Evolutionary conservation across 192 early-diverging fungal species (phyloP), one percentile per base, ranked within the genome.

Genomic region (Linnemannia exigua): DNA sequence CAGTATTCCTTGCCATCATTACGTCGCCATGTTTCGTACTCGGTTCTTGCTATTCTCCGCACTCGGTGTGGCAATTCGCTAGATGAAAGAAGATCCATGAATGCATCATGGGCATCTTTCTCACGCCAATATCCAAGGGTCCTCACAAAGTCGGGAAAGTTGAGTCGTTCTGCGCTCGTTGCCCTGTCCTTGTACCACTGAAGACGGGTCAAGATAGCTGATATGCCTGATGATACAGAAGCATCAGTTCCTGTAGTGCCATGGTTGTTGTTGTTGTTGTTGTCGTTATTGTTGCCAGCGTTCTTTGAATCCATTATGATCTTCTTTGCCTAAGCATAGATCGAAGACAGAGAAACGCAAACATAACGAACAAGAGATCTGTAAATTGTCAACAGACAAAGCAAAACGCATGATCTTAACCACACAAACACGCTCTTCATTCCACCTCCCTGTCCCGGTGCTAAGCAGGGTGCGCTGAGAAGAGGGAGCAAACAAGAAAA

Each of bases 1-100:
- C 75, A 77, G 48, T 67, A 77, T 46, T 77, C 75, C 54, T 66
- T 77, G 67, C 75, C 75, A 77, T 77, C 67, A 46, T 77, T 77
- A 28, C 63, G 75, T 77, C 47, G 75, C 75, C 75, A 77, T 51
- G 50, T 69, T 50, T 77, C 76, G 36, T 78, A 78, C 67, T 78
- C 76, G 37, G 17, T 61, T 12, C 50, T 78, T 71, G 75, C 75
- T 35, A 47, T 47, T 37, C 7, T 58, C 68, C 69, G 36, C 33
- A 78, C 48, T 44, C 51, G 46, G 52, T 58, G 68, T 15, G 76
- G 69, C 33, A 78, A 37, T 78, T 15, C 67, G n/a, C 50, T 58
- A 17, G 19, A 16, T 8, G 76, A 78, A 58, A 78, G 76, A 31
- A 78, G 67, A 61, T 36, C 38, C 69, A 71, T 78, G 63, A 61